A percentile compares a stretch with the other conserved stretches of the same genome.
These are phyloP conservation scores for Isabelozyma heimii DNA, from an alignment of 805 yeast genomes.

Conservation along the genomic window DNA sequence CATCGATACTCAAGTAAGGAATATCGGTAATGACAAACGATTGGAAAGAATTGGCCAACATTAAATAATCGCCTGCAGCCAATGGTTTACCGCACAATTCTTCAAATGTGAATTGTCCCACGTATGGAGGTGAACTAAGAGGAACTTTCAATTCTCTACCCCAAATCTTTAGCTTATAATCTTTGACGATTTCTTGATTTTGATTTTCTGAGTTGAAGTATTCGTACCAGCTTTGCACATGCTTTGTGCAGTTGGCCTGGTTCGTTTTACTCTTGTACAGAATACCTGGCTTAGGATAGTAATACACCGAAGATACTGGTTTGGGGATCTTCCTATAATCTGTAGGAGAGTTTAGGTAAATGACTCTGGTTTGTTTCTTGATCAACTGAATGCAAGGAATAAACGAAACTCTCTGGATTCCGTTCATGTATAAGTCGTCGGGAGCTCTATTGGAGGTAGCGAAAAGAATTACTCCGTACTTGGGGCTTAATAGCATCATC, in stretches of 20 bases:
- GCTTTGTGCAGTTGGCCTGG: constrained; percentile 50
- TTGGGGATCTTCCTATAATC: constrained; percentile 89
- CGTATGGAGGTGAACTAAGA: constrained; percentile 67
- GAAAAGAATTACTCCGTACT: constrained; percentile 82
- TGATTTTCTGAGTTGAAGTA: constrained; percentile 68
- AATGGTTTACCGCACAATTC: constrained; percentile 84
- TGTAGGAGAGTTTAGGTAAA: constrained; percentile 82
- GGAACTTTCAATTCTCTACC: constrained; percentile 83
- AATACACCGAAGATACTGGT: constrained; percentile 78
- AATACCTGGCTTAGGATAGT: constrained; percentile 65
- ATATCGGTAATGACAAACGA: constrained; percentile 90
- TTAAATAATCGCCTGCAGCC: constrained; percentile 92
- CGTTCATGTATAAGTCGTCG: constrained; percentile 87
- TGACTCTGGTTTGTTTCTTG: constrained; percentile 70
- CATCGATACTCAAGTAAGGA: constrained; percentile 75
- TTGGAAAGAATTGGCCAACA: constrained; percentile 71
- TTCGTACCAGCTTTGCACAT: constrained; percentile 73
- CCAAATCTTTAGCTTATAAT: constrained; percentile 63
- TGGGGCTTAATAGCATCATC: constrained; percentile 61
- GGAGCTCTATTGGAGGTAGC: constrained; percentile 97
- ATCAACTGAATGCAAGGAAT: constrained; percentile 87
- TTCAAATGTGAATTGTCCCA: constrained; percentile 85
- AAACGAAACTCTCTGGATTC: constrained; percentile 88
- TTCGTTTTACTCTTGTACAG: constrained; percentile 51
- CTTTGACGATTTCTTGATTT: constrained; percentile 13